Conservation (phyloP, 2,329 filamentous ascomycete species). For the Fusarium longipes region DNA sequence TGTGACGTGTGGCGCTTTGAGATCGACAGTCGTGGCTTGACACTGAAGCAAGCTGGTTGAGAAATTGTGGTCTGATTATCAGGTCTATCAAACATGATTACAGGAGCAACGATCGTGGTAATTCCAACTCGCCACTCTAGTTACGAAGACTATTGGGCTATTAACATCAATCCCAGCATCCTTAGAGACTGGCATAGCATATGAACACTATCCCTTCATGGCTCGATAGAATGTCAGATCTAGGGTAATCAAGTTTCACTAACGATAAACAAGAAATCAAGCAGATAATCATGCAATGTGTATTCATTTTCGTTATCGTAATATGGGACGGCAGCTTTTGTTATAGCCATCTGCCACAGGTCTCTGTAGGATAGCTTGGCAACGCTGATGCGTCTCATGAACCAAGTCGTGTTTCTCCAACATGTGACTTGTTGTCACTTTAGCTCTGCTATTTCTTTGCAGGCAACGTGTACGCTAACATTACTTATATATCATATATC, state of each 20-base stretch:
- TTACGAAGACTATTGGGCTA: not conserved
- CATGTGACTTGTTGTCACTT: constrained; percentile 15
- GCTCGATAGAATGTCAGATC: not conserved
- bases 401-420: constrained; percentile 21
- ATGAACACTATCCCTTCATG: not conserved
- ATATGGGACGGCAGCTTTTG: constrained; percentile 11
- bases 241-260: not conserved
- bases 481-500: constrained; percentile 1
- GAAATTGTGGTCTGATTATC: not conserved
- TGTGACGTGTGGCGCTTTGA: not conserved
- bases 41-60: not conserved
- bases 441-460: constrained; percentile 2
- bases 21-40: not conserved
- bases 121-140: not conserved
- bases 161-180: not conserved
- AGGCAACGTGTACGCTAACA: constrained; percentile 8
- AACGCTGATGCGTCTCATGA: constrained; percentile 15
- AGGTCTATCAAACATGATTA: not conserved
- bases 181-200: not conserved
- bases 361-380: constrained; percentile 19
- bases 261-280: not conserved
- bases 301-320: constrained; percentile 37
- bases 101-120: not conserved
- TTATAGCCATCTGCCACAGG: constrained; percentile 7
- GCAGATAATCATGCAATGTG: constrained; percentile 8